Conservation (phyloP, 805 yeast species). For the Jamesozyma hellenica region DNA sequence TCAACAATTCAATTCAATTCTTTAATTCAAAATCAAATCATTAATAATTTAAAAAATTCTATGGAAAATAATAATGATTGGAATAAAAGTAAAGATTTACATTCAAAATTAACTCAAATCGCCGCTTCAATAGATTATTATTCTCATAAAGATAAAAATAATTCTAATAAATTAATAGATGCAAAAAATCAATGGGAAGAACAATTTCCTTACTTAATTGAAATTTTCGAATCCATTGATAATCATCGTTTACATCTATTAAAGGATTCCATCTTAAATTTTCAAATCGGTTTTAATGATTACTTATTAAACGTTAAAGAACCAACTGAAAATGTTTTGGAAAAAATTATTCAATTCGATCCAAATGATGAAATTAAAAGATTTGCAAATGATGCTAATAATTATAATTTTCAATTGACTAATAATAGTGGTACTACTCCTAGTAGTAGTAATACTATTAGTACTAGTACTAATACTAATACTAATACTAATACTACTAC, state of each 20-base stretch:
- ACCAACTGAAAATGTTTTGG: conserved; percentile 54
- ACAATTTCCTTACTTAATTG: conserved; percentile 68
- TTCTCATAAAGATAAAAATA: conserved; percentile 29
- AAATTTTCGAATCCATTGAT: conserved; percentile 66
- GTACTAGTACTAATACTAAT: no score
- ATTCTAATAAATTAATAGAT: conserved; percentile 32
- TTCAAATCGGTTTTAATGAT: conserved; percentile 52
- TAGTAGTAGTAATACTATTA: not conserved
- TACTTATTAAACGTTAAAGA: conserved; percentile 35
- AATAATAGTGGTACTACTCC: not conserved
- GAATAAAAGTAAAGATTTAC: conserved; percentile 42
- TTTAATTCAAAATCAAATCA: conserved; percentile 42
- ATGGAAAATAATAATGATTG: conserved; percentile 45
- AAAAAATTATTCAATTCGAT: conserved; percentile 52
- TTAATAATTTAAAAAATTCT: conserved; percentile 44
- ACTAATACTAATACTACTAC: no score
- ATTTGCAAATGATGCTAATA: conserved; percentile 37
- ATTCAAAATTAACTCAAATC: conserved; percentile 35
- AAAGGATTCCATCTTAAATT: conserved; percentile 56
- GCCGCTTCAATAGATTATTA: conserved; percentile 35
- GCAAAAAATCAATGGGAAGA: conserved; percentile 61
- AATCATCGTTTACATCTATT: conserved; percentile 48
- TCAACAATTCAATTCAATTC: conserved; percentile 40
- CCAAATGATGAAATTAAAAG: conserved; percentile 51
- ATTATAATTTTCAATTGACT: conserved; percentile 15